phyloP scores from a whole-genome alignment of 1,284 basidiomycete genomes.

The Naganishia liquefaciens region DNA sequence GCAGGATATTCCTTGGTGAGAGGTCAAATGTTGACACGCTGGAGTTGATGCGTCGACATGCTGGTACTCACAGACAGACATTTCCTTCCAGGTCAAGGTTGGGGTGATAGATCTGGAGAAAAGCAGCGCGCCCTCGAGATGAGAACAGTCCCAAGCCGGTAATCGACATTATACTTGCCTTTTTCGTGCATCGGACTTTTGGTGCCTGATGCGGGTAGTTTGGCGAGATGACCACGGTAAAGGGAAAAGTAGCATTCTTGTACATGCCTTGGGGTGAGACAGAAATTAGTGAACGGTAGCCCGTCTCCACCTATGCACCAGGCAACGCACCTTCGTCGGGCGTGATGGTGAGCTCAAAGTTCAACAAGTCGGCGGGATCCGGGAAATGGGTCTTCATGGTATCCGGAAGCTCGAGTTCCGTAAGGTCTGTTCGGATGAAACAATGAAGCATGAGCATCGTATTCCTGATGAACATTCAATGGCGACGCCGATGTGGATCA shows the following conservation, averaged over 20 bases:
- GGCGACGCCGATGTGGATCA: too few species aligned
- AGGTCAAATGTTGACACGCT: background rate
- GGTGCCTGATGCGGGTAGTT: conserved; percentile 99
- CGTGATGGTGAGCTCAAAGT: conserved; percentile 91
- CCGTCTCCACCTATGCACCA: background rate
- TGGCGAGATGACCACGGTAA: conserved; percentile 92
- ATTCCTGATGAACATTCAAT: too few species aligned
- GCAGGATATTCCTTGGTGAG: conserved; percentile 72
- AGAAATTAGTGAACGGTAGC: background rate
- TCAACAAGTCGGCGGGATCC: conserved; percentile 87
- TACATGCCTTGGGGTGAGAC: conserved; percentile 83
- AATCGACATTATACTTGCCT: conserved; percentile 59
- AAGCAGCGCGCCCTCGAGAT: background rate
- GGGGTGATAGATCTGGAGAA: conserved; percentile 89
- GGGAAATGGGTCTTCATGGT: conserved; percentile 96
- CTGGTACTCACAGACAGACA: conserved; percentile 67
- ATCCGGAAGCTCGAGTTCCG: conserved; percentile 90
- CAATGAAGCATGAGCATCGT: background rate
- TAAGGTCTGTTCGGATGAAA: conserved; percentile 79
- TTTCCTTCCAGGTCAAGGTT: conserved; percentile 98
- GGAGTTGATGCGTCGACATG: background rate
- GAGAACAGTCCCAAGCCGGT: background rate
- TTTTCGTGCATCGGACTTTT: conserved; percentile 96
- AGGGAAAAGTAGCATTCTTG: conserved; percentile 87
- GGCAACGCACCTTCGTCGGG: conserved; percentile 84